Base-by-base conservation (phyloP, 1,139 yeast species). In the Yamadazyma pseudoaaseri region DNA sequence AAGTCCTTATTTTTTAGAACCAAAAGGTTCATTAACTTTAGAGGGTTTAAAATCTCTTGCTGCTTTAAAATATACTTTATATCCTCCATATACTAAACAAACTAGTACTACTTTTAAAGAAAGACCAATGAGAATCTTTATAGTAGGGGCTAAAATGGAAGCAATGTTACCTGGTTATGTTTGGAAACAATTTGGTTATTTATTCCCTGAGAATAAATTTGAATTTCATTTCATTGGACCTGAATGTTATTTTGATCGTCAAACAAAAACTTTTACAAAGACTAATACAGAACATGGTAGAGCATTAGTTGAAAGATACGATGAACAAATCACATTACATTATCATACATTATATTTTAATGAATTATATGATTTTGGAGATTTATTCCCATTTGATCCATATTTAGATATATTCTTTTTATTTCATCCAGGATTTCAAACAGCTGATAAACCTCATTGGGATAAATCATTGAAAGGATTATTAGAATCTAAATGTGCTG, bases 381-480 rank as follows among this genome's bases (percentile, higher is more conserved):
- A 90, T 60, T 83, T 92, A 56, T 87, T 89, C 81, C 98, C 98
- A 11, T 92, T 90, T 58, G 98, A 92, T 59, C 98, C 99, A 26
- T 92, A 90, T 60, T 74, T 86, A 57, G 98, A 92, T 58, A 78
- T 80, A 18, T 92, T 92, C 64, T 89, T 87, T 72, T 68, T 86
- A 35, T 92, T 90, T 83, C 97, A 92, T 58, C 97, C 98, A 2
- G 96, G 96, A 28, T 76, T 89, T 58, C 83, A 87, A 17, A 85
- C 95, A 13, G 86, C 87, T 9, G 96, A 87, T 54, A 76, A 85
- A 31, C 71, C 77, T 56, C 79, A 81, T 52, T 89, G 97, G 95
- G 76, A 76, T 44, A 81, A 84, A 57, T 74, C 96, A 0, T 67
- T 92, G 48, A 87, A 87, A 38, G 96, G 94, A 1, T 67, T 92